phyloP scores from a whole-genome alignment of 805 yeast species.

The Myxozyma udenii region DNA sequence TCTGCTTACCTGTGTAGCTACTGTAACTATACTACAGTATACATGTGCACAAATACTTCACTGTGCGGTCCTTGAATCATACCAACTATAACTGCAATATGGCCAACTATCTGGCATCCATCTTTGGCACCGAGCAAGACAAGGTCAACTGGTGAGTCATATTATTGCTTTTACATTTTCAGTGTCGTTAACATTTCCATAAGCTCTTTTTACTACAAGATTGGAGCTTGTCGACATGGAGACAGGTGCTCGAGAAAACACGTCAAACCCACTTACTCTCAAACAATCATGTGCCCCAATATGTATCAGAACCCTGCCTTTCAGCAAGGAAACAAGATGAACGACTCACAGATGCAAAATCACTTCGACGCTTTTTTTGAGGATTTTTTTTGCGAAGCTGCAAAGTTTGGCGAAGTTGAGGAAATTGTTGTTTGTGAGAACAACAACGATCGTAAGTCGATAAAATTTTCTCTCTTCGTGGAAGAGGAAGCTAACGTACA shows the following conservation, averaged over 20 bases:
- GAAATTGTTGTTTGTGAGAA: slow-evolving; percentile 78
- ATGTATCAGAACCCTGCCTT: slow-evolving; percentile 60
- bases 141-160: slow-evolving; percentile 39
- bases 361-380: slow-evolving; percentile 62
- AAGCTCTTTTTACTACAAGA: slow-evolving; percentile 62
- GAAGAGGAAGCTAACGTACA: slow-evolving; percentile 1
- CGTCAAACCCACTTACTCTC: slow-evolving; percentile 60
- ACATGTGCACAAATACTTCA: no score
- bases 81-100: slow-evolving; percentile 27
- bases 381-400: slow-evolving; percentile 66
- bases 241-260: slow-evolving; percentile 75
- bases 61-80: no score
- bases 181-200: not conserved
- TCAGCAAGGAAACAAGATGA: slow-evolving; percentile 30
- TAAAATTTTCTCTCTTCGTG: no score
- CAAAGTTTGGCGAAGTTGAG: slow-evolving; percentile 51
- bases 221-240: slow-evolving; percentile 94
- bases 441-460: slow-evolving; percentile 56
- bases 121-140: slow-evolving; percentile 41
- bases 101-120: slow-evolving; percentile 39
- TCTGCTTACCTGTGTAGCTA: no score
- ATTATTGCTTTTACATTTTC: not conserved
- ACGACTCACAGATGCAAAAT: slow-evolving; percentile 42
- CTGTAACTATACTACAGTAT: no score
- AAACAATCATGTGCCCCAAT: slow-evolving; percentile 62